Percentiles rank a stretch among this genome's conserved stretches.
Conservation (phyloP, 257 asterid species). For the Solanum paucissectum region DNA sequence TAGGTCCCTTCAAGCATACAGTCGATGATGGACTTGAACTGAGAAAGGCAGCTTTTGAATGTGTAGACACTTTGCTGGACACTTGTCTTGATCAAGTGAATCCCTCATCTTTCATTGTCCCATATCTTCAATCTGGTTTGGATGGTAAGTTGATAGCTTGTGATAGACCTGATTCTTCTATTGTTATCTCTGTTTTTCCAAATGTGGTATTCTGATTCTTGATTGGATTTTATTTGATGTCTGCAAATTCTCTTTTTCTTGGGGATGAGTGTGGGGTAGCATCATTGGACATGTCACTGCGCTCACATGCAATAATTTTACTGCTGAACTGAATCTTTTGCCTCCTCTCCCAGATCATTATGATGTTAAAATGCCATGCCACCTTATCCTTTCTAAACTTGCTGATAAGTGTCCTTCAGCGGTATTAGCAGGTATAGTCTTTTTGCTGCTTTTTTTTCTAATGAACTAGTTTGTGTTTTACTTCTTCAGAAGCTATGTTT, state of each 20-base stretch:
- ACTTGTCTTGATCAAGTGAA: conserved; percentile 95
- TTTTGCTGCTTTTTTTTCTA: not conserved
- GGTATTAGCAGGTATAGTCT: conserved; percentile 77
- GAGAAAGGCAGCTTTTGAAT: conserved; percentile 98
- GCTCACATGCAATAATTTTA: not conserved
- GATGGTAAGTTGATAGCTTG: conserved; percentile 51
- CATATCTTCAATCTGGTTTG: conserved; percentile 85
- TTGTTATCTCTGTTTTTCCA: not conserved
- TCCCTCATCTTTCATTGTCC: conserved; percentile 96
- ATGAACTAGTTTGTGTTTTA: not conserved
- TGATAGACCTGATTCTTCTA: not conserved
- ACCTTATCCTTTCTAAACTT: conserved; percentile 93
- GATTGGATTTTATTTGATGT: not conserved
- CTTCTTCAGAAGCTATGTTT: not conserved
- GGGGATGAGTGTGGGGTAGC: not conserved
- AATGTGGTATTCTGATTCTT: not conserved
- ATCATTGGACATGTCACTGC: not conserved
- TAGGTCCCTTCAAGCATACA: conserved; percentile 99
- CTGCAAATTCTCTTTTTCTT: not conserved
- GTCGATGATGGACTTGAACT: conserved; percentile 99
- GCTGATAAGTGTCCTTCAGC: conserved; percentile 98
- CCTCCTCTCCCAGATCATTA: conserved; percentile 64
- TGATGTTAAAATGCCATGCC: conserved; percentile 99
- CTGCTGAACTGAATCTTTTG: conserved; percentile 1
- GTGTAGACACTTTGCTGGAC: conserved; percentile 93